Evolutionary conservation across 192 early-diverging fungal genomes (phyloP).

Genomic region (Cetraspora pellucida): DNA sequence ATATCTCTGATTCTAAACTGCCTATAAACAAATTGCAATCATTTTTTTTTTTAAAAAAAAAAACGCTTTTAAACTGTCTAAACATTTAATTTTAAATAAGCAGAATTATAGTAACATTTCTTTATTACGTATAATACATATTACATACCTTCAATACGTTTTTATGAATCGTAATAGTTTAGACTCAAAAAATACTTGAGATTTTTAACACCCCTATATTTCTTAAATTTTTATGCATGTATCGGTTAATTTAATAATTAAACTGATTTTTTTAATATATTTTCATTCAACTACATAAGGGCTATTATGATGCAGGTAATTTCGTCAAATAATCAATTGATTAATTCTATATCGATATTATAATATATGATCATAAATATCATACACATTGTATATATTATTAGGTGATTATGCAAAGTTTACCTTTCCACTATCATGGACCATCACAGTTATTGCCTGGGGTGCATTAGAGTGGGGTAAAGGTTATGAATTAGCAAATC

Average conservation of each 20-base stretch:
- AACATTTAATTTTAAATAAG: no score
- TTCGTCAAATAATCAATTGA: not conserved
- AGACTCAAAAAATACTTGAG: no score
- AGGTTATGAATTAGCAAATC: conserved; percentile 52
- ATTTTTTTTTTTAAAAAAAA: no score
- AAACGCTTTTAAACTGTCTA: no score
- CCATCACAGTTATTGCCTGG: conserved; percentile 52
- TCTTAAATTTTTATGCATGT: no score
- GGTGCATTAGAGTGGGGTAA: conserved; percentile 59
- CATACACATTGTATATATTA: not conserved
- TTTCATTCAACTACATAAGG: not conserved
- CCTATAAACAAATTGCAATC: no score
- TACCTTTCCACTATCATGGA: conserved; percentile 57
- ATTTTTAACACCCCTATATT: no score
- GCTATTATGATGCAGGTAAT: conserved; percentile 48
- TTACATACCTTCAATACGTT: no score
- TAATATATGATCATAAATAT: not conserved
- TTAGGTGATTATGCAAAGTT: conserved; percentile 63
- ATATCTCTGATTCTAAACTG: no score
- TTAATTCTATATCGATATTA: not conserved
- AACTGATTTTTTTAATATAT: not conserved
- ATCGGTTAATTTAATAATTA: not conserved
- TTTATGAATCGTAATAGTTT: no score
- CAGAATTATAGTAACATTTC: no score
- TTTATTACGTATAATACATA: no score